Base-by-base conservation (phyloP, 352 stramenopile species). In the Pythium aristosporum region DNA sequence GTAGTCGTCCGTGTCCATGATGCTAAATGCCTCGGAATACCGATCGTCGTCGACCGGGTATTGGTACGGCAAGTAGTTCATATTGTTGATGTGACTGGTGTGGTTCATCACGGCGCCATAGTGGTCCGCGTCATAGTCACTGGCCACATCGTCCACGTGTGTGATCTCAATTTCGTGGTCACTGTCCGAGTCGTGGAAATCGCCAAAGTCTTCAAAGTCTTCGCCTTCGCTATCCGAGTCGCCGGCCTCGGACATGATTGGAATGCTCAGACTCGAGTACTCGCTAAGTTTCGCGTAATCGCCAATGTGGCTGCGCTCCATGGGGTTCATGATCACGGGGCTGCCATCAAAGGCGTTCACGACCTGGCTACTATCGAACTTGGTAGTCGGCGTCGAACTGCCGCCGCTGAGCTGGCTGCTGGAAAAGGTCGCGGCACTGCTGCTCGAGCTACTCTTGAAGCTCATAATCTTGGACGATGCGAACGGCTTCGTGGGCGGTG, bases 101-200 rank as follows among this genome's bases (percentile, higher is more conserved):
- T 65, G 57, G 50, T 65, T 41, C 13, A 66, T 46, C n/a, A 67
- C 47, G 13, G 48, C 46, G 39, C 32, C 46, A n/a, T 54, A 13
- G 39, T 58, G 18, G 15, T 70, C 63, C 20, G 49, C 25, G 7
- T 61, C 51, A 10, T 61, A 53, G 10, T 55, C 50, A n/a, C 52
- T 49, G 18, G 18, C 43, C 4, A 48, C 10, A 6, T 37, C 44
- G 30, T 47, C 63, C 16, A 37, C 59, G 54, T 18, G 53, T 34
- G 47, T 42, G 36, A 60, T 21, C 15, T 52, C 36, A 20, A 42
- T 20, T 10, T 63, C 60, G 23, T 69, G 62, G 18, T 70, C 57
- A 36, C 65, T 61, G 51, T 71, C 68, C 32, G 64, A 66, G 44
- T 71, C 64, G 51, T 70, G 57, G 7, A 65, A 61, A 49, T 70